Evolutionary conservation across 306 rosid genomes (phyloP).

Genomic region (Cicer arietinum): DNA sequence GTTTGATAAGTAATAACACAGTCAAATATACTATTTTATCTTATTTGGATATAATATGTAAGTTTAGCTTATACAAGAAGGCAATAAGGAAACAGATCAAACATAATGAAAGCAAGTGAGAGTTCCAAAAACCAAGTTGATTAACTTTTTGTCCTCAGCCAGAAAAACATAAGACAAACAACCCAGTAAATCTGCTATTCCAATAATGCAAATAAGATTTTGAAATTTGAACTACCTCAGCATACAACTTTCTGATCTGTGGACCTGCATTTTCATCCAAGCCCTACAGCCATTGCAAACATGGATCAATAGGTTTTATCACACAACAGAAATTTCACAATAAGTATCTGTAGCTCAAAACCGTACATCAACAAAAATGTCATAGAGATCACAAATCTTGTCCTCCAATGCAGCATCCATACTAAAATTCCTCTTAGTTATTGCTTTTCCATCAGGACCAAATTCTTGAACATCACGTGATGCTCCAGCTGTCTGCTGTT

Average conservation of each 20-base stretch:
- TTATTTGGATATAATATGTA: slow-evolving; percentile 25
- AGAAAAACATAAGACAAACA: slow-evolving; percentile 35
- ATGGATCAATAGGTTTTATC: slow-evolving; percentile 33
- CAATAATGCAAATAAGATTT: slow-evolving; percentile 10
- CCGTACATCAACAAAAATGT: slow-evolving; percentile 91
- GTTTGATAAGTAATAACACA: slow-evolving; percentile 6
- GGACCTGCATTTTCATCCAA: slow-evolving; percentile 95
- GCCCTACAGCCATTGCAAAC: slow-evolving; percentile 70
- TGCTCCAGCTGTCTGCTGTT: slow-evolving; percentile 71
- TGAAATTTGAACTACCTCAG: slow-evolving; percentile 68
- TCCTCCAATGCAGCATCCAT: slow-evolving; percentile 92
- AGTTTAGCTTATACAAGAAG: slow-evolving; percentile 35
- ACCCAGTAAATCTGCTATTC: slow-evolving; percentile 17
- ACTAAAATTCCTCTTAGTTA: slow-evolving; percentile 60
- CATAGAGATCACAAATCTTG: slow-evolving; percentile 98
- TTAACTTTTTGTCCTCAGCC: slow-evolving; percentile 33
- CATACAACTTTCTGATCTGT: slow-evolving; percentile 85
- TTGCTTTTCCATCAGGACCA: slow-evolving; percentile 70
- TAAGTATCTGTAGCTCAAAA: slow-evolving; percentile 45
- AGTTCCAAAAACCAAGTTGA: slow-evolving; percentile 40
- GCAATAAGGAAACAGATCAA: slow-evolving; percentile 14
- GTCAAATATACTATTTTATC: not conserved
- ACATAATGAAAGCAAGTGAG: slow-evolving; percentile 16
- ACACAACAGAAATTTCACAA: slow-evolving; percentile 32
- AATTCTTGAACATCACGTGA: slow-evolving; percentile 69